A percentile compares a stretch with the other conserved stretches of the same genome.
These are phyloP conservation scores for Turnera subulata DNA, from an alignment of 345 rosid species.

Conservation along the genomic window DNA sequence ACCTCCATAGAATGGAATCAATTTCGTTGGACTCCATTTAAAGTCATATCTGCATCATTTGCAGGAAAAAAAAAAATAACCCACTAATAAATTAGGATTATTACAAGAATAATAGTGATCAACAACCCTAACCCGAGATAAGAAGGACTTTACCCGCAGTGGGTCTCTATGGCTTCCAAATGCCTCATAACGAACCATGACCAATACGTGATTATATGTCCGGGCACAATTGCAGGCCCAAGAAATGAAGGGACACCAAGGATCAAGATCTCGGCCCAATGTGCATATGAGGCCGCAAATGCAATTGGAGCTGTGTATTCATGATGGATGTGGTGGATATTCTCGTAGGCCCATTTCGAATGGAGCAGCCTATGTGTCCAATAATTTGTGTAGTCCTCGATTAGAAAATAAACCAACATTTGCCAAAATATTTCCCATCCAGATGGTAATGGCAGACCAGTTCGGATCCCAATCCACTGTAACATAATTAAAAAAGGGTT, in stretches of 20 bases:
- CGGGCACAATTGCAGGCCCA: constrained; percentile 27
- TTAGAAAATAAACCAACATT: constrained; percentile 15
- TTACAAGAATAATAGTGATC: too few species aligned
- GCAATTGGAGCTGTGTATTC: constrained; percentile 23
- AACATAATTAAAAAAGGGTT: too few species aligned
- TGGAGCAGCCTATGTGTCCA: constrained; percentile 28
- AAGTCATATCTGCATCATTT: constrained; percentile 18
- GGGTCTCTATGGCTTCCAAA: constrained; percentile 25
- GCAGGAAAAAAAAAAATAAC: neutral
- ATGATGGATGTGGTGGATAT: constrained; percentile 28
- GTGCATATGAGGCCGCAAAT: constrained; percentile 23
- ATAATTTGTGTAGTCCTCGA: constrained; percentile 20
- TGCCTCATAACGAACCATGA: constrained; percentile 23
- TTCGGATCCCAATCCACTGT: constrained; percentile 9
- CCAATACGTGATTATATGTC: constrained; percentile 26
- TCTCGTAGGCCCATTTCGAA: constrained; percentile 22
- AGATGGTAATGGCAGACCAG: constrained; percentile 12
- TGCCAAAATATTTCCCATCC: constrained; percentile 17
- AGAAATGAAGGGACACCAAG: constrained; percentile 27
- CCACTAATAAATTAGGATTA: too few species aligned
- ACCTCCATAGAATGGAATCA: constrained; percentile 24
- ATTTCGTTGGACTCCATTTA: constrained; percentile 17
- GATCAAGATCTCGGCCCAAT: constrained; percentile 27
- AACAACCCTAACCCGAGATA: too few species aligned
- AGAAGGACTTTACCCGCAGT: constrained; percentile 14